Conservation (phyloP, 2,329 filamentous ascomycete species). For the Pezicula radicicola region DNA sequence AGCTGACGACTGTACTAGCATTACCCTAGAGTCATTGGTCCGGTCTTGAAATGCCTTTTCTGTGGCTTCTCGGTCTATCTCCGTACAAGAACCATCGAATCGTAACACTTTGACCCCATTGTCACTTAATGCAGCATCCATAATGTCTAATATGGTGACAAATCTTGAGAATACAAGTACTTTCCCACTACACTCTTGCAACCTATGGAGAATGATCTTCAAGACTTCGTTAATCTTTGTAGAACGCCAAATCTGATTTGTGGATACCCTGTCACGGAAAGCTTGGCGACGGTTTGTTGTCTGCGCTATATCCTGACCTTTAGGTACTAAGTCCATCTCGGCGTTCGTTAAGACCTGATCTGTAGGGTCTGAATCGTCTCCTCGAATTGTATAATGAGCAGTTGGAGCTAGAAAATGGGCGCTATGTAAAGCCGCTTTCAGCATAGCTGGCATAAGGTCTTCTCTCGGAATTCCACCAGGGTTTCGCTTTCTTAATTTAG, state of each 20-base stretch:
- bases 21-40: neutral
- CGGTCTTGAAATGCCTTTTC: neutral
- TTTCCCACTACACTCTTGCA: neutral
- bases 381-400: too few relatives aligned
- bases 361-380: neutral
- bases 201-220: neutral
- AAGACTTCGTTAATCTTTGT: neutral
- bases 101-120: neutral
- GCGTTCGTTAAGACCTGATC: neutral
- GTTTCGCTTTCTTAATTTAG: neutral
- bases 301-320: neutral
- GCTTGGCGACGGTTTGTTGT: neutral
- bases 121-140: neutral
- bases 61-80: neutral
- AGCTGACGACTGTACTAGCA: neutral
- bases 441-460: neutral
- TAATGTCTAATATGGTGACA: neutral
- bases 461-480: neutral
- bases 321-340: neutral
- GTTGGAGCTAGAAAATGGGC: too few relatives aligned
- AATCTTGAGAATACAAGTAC: neutral
- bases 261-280: neutral
- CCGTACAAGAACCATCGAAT: neutral
- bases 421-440: too few relatives aligned
- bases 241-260: neutral